phyloP scores from a whole-genome alignment of 257 asterid genomes.

The Capsicum chinense region DNA sequence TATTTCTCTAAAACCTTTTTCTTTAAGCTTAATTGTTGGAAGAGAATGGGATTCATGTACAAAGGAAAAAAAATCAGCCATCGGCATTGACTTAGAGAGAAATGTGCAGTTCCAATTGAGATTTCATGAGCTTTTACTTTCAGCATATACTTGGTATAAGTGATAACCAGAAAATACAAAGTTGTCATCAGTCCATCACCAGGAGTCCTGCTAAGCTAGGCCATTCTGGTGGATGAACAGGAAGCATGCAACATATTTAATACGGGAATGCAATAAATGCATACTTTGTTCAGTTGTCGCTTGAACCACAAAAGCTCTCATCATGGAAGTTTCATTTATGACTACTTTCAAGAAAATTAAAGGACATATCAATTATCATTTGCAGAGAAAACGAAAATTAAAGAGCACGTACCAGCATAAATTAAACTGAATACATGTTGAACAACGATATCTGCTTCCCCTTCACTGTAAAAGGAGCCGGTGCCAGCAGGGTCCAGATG shows the following conservation, averaged over 20 bases:
- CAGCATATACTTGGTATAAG: background rate
- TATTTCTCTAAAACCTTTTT: background rate
- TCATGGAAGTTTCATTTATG: background rate
- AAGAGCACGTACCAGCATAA: conserved; percentile 67
- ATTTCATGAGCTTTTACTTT: conserved; percentile 17
- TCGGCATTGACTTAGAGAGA: background rate
- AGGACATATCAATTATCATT: background rate
- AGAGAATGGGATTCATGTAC: conserved; percentile 20
- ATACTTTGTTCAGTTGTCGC: background rate
- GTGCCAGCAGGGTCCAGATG: conserved; percentile 98
- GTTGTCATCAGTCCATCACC: conserved; percentile 17
- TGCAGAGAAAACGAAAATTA: conserved; percentile 17
- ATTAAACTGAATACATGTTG: conserved; percentile 84
- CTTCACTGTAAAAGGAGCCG: conserved; percentile 96
- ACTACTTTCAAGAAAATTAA: background rate
- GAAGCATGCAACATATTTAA: background rate
- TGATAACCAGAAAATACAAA: background rate
- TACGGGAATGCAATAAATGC: background rate
- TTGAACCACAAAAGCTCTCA: background rate
- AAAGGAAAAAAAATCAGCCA: background rate
- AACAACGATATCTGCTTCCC: conserved; percentile 91
- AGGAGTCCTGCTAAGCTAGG: conserved; percentile 16
- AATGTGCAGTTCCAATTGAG: background rate
- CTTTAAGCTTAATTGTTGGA: background rate
- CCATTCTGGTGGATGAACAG: background rate